Evolutionary conservation across 164 flowering plant genomes (phyloP).

Genomic region (Stephania yunnanensis): DNA sequence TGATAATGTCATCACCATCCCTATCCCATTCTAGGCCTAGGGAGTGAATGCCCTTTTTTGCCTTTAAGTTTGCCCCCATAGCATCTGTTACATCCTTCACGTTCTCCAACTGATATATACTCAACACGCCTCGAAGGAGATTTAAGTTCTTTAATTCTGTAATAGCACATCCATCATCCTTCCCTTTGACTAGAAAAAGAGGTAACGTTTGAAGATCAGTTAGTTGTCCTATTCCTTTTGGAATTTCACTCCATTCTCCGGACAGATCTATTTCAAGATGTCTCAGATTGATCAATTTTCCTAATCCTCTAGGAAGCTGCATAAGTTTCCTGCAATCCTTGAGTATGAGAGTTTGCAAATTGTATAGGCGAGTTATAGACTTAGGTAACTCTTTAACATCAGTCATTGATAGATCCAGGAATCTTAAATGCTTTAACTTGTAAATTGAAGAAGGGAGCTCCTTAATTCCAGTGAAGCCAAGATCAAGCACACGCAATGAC

Average conservation of each 20-base stretch:
- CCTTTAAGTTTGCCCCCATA: conserved; percentile 1
- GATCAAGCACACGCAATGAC: conserved; percentile 11
- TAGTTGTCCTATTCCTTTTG: not conserved
- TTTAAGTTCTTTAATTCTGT: conserved; percentile 5
- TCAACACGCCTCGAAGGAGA: conserved; percentile 6
- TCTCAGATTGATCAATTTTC: not conserved
- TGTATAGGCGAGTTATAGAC: not conserved
- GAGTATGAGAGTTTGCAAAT: not conserved
- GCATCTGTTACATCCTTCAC: not conserved
- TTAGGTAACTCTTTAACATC: not conserved
- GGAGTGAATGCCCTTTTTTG: not conserved
- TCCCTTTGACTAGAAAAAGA: not conserved
- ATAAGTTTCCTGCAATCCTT: not conserved
- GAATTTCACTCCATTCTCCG: not conserved
- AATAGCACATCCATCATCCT: not conserved
- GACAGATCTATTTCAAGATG: not conserved
- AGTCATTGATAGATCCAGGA: conserved; percentile 10
- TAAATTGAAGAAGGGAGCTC: not conserved
- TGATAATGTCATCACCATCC: not conserved
- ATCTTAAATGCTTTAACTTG: conserved; percentile 5
- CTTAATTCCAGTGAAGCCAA: not conserved
- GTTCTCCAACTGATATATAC: not conserved
- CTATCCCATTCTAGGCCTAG: conserved; percentile 7
- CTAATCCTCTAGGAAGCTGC: not conserved
- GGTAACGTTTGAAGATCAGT: not conserved